Percentiles rank a stretch among this genome's conserved stretches.
Conservation (phyloP, 495 filamentous ascomycete genomes). For the Hypomontagnella monticulosa region DNA sequence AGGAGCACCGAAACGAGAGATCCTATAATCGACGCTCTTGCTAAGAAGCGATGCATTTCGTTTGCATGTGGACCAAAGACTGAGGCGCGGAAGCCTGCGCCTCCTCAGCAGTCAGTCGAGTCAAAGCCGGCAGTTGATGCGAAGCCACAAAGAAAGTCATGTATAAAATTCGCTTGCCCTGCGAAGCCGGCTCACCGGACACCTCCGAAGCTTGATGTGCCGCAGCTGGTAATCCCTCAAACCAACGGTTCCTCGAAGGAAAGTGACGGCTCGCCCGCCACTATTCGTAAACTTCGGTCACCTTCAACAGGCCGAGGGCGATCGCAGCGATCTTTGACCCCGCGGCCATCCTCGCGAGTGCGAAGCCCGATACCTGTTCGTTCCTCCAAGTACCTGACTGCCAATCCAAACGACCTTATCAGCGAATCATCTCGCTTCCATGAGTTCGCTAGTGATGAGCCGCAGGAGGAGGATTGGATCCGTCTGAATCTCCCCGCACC, state of each 20-base stretch:
- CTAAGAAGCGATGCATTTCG: constrained; percentile 83
- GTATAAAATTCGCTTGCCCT: constrained; percentile 63
- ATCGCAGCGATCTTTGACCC: constrained; percentile 59
- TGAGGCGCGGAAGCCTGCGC: constrained; percentile 42
- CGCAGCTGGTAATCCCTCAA: constrained; percentile 34
- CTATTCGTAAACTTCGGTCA: constrained; percentile 52
- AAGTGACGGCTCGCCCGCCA: constrained; percentile 48
- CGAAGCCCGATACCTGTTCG: constrained; percentile 48
- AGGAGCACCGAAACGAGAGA: constrained; percentile 39
- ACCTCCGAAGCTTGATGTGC: constrained; percentile 23
- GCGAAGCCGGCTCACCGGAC: constrained; percentile 40
- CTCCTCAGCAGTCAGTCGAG: constrained; percentile 41
- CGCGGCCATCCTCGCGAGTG: constrained; percentile 48
- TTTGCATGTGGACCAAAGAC: constrained; percentile 80
- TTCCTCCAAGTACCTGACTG: constrained; percentile 57
- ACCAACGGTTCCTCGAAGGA: constrained; percentile 35
- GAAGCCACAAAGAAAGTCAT: constrained; percentile 51
- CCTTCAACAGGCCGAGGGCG: constrained; percentile 56
- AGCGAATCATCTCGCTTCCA: constrained; percentile 82
- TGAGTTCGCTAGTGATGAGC: constrained; percentile 86
- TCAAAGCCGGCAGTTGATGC: constrained; percentile 41
- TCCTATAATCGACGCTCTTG: constrained; percentile 46
- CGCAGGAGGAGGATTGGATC: constrained; percentile 88
- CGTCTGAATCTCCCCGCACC: constrained; percentile 67
- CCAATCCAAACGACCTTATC: constrained; percentile 65